Evolutionary conservation across 345 rosid species (phyloP).

Genomic region (Citrus trifoliata): DNA sequence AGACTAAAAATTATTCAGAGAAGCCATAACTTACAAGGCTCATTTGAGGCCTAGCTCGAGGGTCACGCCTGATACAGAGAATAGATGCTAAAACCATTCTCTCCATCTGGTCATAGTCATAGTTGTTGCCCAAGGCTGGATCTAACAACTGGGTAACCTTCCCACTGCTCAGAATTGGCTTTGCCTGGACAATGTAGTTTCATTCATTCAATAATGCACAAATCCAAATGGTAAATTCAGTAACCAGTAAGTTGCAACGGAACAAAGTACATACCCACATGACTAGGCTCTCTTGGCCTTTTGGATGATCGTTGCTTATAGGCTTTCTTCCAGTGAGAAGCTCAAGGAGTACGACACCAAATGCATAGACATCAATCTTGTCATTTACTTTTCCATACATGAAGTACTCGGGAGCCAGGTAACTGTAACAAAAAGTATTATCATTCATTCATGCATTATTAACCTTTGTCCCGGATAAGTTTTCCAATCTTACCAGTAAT

Average conservation of each 20-base stretch:
- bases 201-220: background rate
- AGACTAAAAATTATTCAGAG: background rate
- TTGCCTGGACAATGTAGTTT: slow-evolving; percentile 55
- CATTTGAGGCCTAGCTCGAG: slow-evolving; percentile 76
- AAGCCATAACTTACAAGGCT: slow-evolving; percentile 47
- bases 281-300: slow-evolving; percentile 87
- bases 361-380: slow-evolving; percentile 92
- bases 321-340: slow-evolving; percentile 90
- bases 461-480: slow-evolving; percentile 15
- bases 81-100: slow-evolving; percentile 85
- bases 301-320: slow-evolving; percentile 54
- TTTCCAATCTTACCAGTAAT: background rate
- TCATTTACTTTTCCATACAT: slow-evolving; percentile 89
- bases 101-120: slow-evolving; percentile 49
- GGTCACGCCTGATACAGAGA: slow-evolving; percentile 70
- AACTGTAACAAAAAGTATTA: slow-evolving; percentile 42
- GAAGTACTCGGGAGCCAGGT: slow-evolving; percentile 98
- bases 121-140: slow-evolving; percentile 38
- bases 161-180: slow-evolving; percentile 63
- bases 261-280: slow-evolving; percentile 73
- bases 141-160: slow-evolving; percentile 63
- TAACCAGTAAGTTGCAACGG: background rate
- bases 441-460: slow-evolving; percentile 15
- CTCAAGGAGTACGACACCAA: slow-evolving; percentile 94
- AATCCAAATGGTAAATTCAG: background rate